Percentiles rank a stretch among this genome's conserved stretches.
These are phyloP conservation scores for Candida cerambycidarum DNA, from an alignment of 805 yeast species.

Conservation along the genomic window DNA sequence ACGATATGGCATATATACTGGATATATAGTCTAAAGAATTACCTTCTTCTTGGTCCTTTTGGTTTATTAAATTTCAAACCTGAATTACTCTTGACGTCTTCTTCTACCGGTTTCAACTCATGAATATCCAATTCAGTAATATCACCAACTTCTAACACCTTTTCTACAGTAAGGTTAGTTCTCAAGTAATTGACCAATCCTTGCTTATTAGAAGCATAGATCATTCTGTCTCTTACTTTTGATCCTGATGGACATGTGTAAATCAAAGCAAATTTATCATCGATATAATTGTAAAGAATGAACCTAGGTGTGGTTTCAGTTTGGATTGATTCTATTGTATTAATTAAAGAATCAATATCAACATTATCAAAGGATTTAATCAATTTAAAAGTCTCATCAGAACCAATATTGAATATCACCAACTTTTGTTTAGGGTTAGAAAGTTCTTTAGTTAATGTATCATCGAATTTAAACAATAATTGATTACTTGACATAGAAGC, in stretches of 20 bases:
- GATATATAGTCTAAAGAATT: slow-evolving; percentile 2
- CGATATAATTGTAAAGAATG: slow-evolving; percentile 48
- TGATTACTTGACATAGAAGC: slow-evolving; percentile 31
- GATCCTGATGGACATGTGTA: slow-evolving; percentile 91
- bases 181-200: slow-evolving; percentile 57
- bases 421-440: slow-evolving; percentile 24
- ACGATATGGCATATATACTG: not conserved
- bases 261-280: slow-evolving; percentile 53
- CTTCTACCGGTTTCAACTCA: slow-evolving; percentile 31
- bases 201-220: slow-evolving; percentile 79
- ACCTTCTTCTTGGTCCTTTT: slow-evolving; percentile 62
- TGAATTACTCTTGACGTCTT: slow-evolving; percentile 11
- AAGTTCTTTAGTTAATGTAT: slow-evolving; percentile 26
- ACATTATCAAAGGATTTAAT: slow-evolving; percentile 22
- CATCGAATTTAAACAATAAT: slow-evolving; percentile 27
- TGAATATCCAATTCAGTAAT: slow-evolving; percentile 62
- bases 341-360: slow-evolving; percentile 20
- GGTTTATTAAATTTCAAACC: slow-evolving; percentile 54
- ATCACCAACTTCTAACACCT: slow-evolving; percentile 70
- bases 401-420: slow-evolving; percentile 52
- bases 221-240: slow-evolving; percentile 86
- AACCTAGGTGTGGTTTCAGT: slow-evolving; percentile 45
- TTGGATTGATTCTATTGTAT: slow-evolving; percentile 15
- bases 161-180: slow-evolving; percentile 37
- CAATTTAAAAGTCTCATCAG: slow-evolving; percentile 41